Evolutionary conservation across 805 yeast genomes (phyloP), one percentile per base, ranked within the genome.

Genomic region (Wickerhamomyces bovis): DNA sequence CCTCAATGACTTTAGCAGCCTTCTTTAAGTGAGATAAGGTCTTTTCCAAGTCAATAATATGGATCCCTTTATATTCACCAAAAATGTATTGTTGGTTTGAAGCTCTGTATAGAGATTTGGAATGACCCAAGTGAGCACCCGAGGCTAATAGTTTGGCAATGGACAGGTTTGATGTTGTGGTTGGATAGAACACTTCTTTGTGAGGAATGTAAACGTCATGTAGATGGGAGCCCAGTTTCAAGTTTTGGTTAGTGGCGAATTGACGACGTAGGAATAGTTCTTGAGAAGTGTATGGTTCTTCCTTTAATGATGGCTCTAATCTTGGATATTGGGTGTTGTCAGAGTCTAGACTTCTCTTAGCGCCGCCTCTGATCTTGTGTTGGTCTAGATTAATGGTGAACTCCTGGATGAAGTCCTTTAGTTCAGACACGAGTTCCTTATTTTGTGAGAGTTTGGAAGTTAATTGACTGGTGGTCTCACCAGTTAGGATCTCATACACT

Each of bases 71-170:
- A 58, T 94, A 89, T 53, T 78, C 84, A 46, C 98, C 99, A 60
- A 84, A 84, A 40, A 92, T 76, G 64, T 75, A 94, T 11, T 95
- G 90, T 65, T 89, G 92, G 44, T 90, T 87, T 23, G 85, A 76
- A 10, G 89, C 81, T 56, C 95, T 80, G 79, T 83, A 85, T 51
- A 83, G 71, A 3, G 84, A 72, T 31, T 80, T 83, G n/a, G 96
- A 77, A 57, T 92, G 97, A 25, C 99, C 99, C 55, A 94, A 71
- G 65, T 94, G 99, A 41, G 92, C 92, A 44, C 97, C 97, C 0
- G 97, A 88, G 4, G 97, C 92, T 65, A 92, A 64, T 44, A 94
- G 73, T 47, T 80, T 80, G 26, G 88, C 71, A 33, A 89, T 71
- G 3, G 92, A 75, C 12, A 87, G 62, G 47, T 85, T 78, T 20